Percentiles rank a stretch among this genome's conserved stretches.
Evolutionary conservation across 768 basidiomycete genomes (phyloP).

Genomic region (Boletus bicolor): DNA sequence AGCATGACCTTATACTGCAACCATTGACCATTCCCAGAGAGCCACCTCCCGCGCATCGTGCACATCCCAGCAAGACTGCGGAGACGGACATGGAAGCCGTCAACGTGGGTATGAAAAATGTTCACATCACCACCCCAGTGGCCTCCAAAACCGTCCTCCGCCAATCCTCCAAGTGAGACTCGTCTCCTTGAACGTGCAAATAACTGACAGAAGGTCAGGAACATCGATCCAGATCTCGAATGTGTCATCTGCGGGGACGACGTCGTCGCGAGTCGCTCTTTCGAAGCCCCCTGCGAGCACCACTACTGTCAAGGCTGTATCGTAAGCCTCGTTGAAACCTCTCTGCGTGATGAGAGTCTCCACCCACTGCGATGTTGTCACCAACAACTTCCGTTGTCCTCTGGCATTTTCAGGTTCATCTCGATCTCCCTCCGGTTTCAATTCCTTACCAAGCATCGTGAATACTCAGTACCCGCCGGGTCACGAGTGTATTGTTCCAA

Average conservation of each 20-base stretch:
- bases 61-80: not conserved
- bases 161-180: conserved; percentile 2
- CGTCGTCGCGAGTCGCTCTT: conserved; percentile 19
- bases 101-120: not conserved
- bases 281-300: conserved; percentile 45
- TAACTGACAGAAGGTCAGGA: conserved; percentile 1
- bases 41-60: not conserved
- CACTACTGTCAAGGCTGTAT: conserved; percentile 47
- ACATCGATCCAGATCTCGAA: not conserved
- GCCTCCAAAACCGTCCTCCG: not conserved
- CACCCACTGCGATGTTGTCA: conserved; percentile 53
- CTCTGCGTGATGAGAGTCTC: conserved; percentile 48
- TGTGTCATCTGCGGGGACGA: conserved; percentile 45
- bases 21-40: conserved; percentile 11
- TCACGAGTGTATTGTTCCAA: conserved; percentile 51
- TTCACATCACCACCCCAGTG: not conserved
- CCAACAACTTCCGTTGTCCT: conserved; percentile 30
- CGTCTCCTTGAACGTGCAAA: not conserved
- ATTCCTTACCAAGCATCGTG: conserved; percentile 42
- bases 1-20: not conserved
- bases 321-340: conserved; percentile 37
- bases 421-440: conserved; percentile 20
- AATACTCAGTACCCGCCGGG: conserved; percentile 41
- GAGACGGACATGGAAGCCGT: not conserved
- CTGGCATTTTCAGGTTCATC: conserved; percentile 30